A percentile compares a stretch with the other conserved stretches of the same genome.
Conservation (phyloP, 345 rosid species). For the Iberis pinnata region DNA sequence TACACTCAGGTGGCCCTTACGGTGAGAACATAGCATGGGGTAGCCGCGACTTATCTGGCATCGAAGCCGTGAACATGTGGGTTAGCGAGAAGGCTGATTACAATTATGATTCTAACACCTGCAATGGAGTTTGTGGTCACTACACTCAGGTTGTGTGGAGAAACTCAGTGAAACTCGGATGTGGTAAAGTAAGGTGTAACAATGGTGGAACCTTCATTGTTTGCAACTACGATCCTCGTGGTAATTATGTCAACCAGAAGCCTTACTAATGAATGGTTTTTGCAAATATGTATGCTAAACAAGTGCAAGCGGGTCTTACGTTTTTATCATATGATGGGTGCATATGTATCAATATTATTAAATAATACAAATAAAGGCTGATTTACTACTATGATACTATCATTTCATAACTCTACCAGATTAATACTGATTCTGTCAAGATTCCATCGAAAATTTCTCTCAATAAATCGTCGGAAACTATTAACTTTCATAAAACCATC, state of each 20-base stretch:
- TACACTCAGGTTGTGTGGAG: constrained; percentile 31
- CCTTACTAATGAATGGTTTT: too few relatives aligned
- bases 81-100: constrained; percentile 21
- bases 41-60: constrained; percentile 5
- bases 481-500: too few relatives aligned
- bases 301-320: too few relatives aligned
- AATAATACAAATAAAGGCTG: too few relatives aligned
- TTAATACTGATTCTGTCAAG: too few relatives aligned
- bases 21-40: constrained; percentile 19
- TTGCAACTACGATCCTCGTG: constrained; percentile 24
- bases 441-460: too few relatives aligned
- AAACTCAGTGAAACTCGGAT: constrained; percentile 25
- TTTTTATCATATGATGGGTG: too few relatives aligned
- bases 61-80: constrained; percentile 17
- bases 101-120: constrained; percentile 13
- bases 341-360: too few relatives aligned
- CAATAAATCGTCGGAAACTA: too few relatives aligned
- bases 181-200: constrained; percentile 21
- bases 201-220: constrained; percentile 26
- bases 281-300: too few relatives aligned
- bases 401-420: too few relatives aligned
- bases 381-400: too few relatives aligned
- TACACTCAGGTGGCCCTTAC: constrained; percentile 22
- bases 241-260: constrained; percentile 14
- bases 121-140: constrained; percentile 20